Base-by-base conservation (phyloP, 116 monocot genomes). In the Phalaenopsis hybrid region DNA sequence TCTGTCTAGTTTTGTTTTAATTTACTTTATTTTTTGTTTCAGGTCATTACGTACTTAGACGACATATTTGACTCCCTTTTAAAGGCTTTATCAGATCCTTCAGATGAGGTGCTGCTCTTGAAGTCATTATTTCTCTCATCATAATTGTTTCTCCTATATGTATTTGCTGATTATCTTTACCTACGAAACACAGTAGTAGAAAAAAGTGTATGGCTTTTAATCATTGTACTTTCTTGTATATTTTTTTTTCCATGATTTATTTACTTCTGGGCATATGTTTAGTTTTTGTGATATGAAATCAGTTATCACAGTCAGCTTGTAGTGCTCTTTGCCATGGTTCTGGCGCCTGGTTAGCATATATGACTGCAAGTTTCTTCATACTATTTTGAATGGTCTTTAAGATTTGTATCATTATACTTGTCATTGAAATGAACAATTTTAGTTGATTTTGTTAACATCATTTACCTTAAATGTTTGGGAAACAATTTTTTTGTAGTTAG, bases 31-130 rank as follows among this genome's bases (percentile, higher is more conserved):
- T 69, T 75, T 75, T 33, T 75, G 46, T 75, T 65, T 82, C 96
- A 94, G 95, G 90, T 96, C 76, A 88, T 92, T 80, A 77, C 82
- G 65, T 90, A 88, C 80, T 82, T 94, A 85, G 88, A 90, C 84
- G 89, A 96, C 25, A 91, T 94, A 37, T 94, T 96, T 83, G 87
- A 86, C 75, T 91, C 96, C 50, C 90, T 96, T 78, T 74, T 96
- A 79, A 90, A 78, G 77, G 96, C 94, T 76, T 82, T 96, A 57
- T 94, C 96, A 78, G 94, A 96, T 91, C 87, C 92, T 87, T 96
- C 91, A 75, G 92, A 98, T 88, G 95, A 93, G 93, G 98, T 98
- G 87, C 74, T 8, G 10, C 21, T 82, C 81, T 55, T 78, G 5
- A 77, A 61, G 34, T 58, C 59, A 57, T 49, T 82, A n/a, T 49